Conservation (phyloP, 495 filamentous ascomycete genomes). For the Aspergillus incahuasiensis region DNA sequence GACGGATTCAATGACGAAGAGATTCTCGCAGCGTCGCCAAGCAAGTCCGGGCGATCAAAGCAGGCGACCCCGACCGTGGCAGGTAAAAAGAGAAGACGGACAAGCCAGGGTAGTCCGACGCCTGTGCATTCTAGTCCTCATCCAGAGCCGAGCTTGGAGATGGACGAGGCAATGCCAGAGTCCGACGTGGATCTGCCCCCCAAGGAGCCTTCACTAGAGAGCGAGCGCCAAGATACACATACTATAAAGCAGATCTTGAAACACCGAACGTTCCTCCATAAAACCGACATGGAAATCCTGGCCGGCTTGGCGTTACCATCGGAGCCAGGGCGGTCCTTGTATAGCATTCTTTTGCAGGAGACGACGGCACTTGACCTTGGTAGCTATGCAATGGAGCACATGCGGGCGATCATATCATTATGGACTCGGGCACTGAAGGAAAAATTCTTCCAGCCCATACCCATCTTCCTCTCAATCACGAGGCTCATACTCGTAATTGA, state of each 20-base stretch:
- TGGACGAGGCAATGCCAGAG: slow-evolving; percentile 20
- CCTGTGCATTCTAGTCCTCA: slow-evolving; percentile 48
- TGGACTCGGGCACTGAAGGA: slow-evolving; percentile 62
- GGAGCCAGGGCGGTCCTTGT: slow-evolving; percentile 45
- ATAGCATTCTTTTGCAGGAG: slow-evolving; percentile 54
- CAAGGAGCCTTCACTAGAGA: background rate
- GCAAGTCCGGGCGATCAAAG: slow-evolving; percentile 50
- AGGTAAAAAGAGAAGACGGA: slow-evolving; percentile 59
- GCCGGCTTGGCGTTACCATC: slow-evolving; percentile 51
- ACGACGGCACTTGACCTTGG: slow-evolving; percentile 39
- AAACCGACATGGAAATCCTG: slow-evolving; percentile 54
- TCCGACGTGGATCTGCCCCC: background rate
- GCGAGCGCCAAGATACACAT: slow-evolving; percentile 19
- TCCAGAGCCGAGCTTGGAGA: slow-evolving; percentile 25
- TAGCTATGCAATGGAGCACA: slow-evolving; percentile 50
- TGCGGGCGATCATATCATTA: slow-evolving; percentile 47
- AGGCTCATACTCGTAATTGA: slow-evolving; percentile 51
- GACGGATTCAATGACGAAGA: slow-evolving; percentile 76
- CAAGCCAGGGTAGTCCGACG: slow-evolving; percentile 50
- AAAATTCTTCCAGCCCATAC: slow-evolving; percentile 53
- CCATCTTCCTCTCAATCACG: slow-evolving; percentile 54
- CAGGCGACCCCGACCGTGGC: slow-evolving; percentile 54
- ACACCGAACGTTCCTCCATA: slow-evolving; percentile 45
- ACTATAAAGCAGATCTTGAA: slow-evolving; percentile 57
- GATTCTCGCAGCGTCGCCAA: slow-evolving; percentile 54